These are phyloP conservation scores for Cryptosporidium meleagridis DNA, from an alignment of 169 alveolate species.

Conservation along the genomic window DNA sequence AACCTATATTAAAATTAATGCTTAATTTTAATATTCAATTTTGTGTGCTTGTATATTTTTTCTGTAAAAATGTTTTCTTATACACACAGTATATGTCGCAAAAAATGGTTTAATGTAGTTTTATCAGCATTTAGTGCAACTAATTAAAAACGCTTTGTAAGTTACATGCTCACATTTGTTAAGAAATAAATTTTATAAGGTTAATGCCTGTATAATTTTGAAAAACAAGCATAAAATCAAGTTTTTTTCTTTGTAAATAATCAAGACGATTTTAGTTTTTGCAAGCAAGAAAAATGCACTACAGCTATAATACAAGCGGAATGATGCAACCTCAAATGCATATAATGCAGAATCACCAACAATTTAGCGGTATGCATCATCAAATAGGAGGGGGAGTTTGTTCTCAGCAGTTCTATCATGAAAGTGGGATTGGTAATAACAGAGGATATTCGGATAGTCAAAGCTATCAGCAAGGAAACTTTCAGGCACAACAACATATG, in stretches of 20 bases:
- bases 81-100: constrained; percentile 63
- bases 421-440: not conserved
- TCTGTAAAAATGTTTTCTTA: not conserved
- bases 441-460: constrained; percentile 7
- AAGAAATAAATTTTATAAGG: not conserved
- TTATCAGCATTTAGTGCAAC: not conserved
- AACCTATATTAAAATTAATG: no score
- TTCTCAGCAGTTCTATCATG: constrained; percentile 24
- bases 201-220: not conserved
- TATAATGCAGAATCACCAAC: not conserved
- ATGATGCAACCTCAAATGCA: constrained; percentile 38
- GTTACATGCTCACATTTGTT: constrained; percentile 1
- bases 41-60: not conserved
- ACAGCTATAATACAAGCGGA: constrained; percentile 11
- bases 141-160: not conserved
- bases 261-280: not conserved
- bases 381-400: constrained; percentile 20
- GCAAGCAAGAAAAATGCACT: constrained; percentile 25
- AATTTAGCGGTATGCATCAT: constrained; percentile 8
- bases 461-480: constrained; percentile 21
- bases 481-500: constrained; percentile 25
- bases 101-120: constrained; percentile 18
- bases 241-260: not conserved
- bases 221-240: not conserved
- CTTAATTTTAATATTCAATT: not conserved